A percentile compares a stretch with the other conserved stretches of the same genome.
phyloP scores from a whole-genome alignment of 768 basidiomycete genomes.

The Trametes meyenii region DNA sequence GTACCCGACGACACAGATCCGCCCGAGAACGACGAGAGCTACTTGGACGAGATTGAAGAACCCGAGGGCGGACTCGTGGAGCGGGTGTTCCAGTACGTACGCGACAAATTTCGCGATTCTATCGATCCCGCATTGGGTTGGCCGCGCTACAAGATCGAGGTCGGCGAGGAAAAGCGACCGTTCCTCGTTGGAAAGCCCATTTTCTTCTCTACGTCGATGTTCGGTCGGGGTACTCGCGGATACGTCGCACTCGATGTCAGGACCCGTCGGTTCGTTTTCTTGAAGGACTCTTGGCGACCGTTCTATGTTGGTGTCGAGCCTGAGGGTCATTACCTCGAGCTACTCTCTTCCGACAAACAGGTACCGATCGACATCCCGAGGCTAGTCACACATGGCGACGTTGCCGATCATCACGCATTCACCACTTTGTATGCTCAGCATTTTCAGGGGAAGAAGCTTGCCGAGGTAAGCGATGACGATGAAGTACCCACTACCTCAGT shows the following conservation, averaged over 20 bases:
- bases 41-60: no score
- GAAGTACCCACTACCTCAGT: no score
- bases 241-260: conserved; percentile 17
- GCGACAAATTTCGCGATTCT: not conserved
- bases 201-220: not conserved
- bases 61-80: no score
- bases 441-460: not conserved
- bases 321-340: conserved; percentile 10
- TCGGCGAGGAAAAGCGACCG: not conserved
- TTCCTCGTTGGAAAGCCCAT: conserved; percentile 7
- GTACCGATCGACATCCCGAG: not conserved
- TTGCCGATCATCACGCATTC: not conserved
- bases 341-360: not conserved
- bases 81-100: not conserved
- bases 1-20: no score
- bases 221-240: conserved; percentile 15
- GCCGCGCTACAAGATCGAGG: conserved; percentile 10
- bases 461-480: no score
- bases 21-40: no score
- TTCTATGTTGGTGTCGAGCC: not conserved
- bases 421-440: not conserved
- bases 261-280: conserved; percentile 9
- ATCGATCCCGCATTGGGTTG: not conserved
- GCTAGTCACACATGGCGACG: conserved; percentile 9
- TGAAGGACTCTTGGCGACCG: conserved; percentile 23